These are phyloP conservation scores for Adansonia grandidieri DNA, from an alignment of 441 rosid genomes.

Conservation along the genomic window DNA sequence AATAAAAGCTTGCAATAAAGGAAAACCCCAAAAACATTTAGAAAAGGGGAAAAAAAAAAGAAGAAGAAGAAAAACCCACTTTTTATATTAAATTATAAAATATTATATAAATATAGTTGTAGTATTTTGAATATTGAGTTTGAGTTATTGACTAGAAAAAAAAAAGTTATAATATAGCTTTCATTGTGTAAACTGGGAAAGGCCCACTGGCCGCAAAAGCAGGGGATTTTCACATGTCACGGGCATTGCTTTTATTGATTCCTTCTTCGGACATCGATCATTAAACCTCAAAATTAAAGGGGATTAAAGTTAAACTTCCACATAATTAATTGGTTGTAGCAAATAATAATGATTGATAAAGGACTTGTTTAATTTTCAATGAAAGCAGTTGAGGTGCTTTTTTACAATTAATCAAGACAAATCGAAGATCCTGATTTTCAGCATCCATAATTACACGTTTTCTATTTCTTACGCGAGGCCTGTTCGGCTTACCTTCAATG, in stretches of 20 bases:
- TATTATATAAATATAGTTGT: neutral
- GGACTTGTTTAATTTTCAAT: neutral
- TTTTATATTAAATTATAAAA: neutral
- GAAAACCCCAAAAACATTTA: no score
- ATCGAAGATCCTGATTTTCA: slow-evolving; percentile 52
- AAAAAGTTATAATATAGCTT: neutral
- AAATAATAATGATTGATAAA: slow-evolving; percentile 9
- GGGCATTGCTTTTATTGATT: slow-evolving; percentile 33
- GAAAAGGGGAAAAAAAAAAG: neutral
- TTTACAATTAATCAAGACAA: slow-evolving; percentile 41
- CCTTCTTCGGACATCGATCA: slow-evolving; percentile 53
- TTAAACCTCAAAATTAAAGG: slow-evolving; percentile 36
- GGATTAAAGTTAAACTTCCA: slow-evolving; percentile 43
- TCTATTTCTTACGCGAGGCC: no score
- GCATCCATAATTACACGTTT: slow-evolving; percentile 32
- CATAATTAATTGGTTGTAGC: slow-evolving; percentile 29
- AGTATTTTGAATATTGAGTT: neutral
- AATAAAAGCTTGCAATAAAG: neutral
- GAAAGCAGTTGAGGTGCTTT: slow-evolving; percentile 41
- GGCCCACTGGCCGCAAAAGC: slow-evolving; percentile 71
- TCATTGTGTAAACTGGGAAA: slow-evolving; percentile 5
- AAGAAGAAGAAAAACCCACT: neutral
- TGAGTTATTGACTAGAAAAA: neutral
- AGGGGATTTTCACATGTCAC: slow-evolving; percentile 69
- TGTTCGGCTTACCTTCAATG: no score